Evolutionary conservation across 1,139 yeast genomes (phyloP), one percentile per base, ranked within the genome.

Genomic region (Magnusiomyces ingens): DNA sequence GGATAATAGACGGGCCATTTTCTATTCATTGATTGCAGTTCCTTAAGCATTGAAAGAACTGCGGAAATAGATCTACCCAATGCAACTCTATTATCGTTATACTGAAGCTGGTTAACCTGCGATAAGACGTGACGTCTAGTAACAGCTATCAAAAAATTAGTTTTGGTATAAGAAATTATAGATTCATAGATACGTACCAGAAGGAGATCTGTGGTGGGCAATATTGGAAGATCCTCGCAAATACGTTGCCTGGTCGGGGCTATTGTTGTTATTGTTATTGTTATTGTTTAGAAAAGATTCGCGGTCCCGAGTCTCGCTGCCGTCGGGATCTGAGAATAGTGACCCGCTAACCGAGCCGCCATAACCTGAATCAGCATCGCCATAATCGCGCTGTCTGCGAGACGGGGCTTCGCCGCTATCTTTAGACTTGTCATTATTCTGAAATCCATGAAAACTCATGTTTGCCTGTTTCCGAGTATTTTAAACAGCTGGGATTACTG

Each of bases 1-100:
- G 94, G 94, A 62, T 83, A 86, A 61, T 79, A 83, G 2, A 85
- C 76, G 0, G 90, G 89, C 56, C 88, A 71, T 41, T 71, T 70
- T 48, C 70, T 71, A 62, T 85, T 85, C 60, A 83, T 85, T 2
- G 66, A 68, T 46, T 77, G 75, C 35, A 87, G 69, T 36, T 82
- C 84, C 35, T 71, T 67, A 51, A 87, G 68, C 55, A 85, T 68
- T 38, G 75, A 77, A 29, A 76, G 70, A 1, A 85, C 80, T 40
- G 79, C 75, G 55, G 79, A 74, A 55, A 88, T 84, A 17, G 84
- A 75, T 52, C 85, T 70, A 55, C 83, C 86, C 55, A 88, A 71
- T 0, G 84, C 75, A 2, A 80, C 70, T 53, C 83, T 77, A 69
- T 82, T 82, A 58, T 82, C 81, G 63, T 85, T 85, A 67, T 85